Evolutionary conservation across 2,329 filamentous ascomycete species (phyloP).

Genomic region (Epichloe baconii): DNA sequence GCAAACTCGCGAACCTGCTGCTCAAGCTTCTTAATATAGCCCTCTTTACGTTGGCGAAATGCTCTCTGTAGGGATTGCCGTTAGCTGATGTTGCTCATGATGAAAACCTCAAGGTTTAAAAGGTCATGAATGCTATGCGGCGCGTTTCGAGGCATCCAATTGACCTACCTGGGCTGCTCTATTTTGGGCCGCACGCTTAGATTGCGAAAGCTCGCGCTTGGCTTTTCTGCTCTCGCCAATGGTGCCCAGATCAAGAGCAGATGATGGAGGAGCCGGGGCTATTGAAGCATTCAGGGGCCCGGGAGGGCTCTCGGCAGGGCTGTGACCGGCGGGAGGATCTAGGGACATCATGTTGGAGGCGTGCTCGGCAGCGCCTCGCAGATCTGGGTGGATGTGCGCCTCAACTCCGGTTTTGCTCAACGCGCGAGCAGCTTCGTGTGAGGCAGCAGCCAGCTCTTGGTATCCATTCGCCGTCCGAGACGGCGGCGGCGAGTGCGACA

Average conservation of each 20-base stretch:
- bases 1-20: slow-evolving; percentile 77
- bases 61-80: slow-evolving; percentile 52
- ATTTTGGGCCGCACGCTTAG: slow-evolving; percentile 93
- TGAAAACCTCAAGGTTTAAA: neutral
- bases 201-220: slow-evolving; percentile 85
- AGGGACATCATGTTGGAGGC: slow-evolving; percentile 26
- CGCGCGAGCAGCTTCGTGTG: slow-evolving; percentile 22
- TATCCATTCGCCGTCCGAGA: slow-evolving; percentile 32
- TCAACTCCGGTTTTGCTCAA: slow-evolving; percentile 27
- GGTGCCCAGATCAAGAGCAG: slow-evolving; percentile 15
- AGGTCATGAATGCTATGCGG: neutral
- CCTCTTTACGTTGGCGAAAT: slow-evolving; percentile 94
- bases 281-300: slow-evolving; percentile 15
- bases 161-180: slow-evolving; percentile 74
- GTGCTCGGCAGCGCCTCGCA: slow-evolving; percentile 22
- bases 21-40: slow-evolving; percentile 95
- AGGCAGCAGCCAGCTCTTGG: slow-evolving; percentile 23
- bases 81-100: neutral
- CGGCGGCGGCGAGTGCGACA: slow-evolving; percentile 16
- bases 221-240: slow-evolving; percentile 53
- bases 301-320: slow-evolving; percentile 15
- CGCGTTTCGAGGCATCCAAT: neutral
- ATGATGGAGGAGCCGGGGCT: slow-evolving; percentile 18
- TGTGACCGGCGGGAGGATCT: slow-evolving; percentile 19
- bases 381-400: slow-evolving; percentile 35